Base-by-base conservation (phyloP, 2,329 filamentous ascomycete genomes). In the Sporothrix inflata region DNA sequence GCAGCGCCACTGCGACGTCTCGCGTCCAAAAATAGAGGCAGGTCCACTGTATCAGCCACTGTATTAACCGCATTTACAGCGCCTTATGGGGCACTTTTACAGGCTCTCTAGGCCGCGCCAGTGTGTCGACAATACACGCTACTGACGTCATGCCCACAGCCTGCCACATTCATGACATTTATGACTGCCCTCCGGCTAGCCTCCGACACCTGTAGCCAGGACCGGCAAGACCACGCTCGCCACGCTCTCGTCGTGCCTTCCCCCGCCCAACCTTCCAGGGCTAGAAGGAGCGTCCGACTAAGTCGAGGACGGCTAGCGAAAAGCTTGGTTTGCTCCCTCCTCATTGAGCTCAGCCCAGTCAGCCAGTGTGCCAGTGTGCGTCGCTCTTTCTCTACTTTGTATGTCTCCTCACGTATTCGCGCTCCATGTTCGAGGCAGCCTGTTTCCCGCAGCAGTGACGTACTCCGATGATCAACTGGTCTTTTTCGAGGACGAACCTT, bases 391-490 rank as follows among this genome's bases (percentile, higher is more conserved):
- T 21, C 7, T 27, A 7, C 12, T 21, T 19, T 19, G 30, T 19
- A 9, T 14, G 4, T 27, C 27, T 53, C 1, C 19, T 53, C 49
- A 27, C 1, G 49, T 60, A 38, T 27, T 34, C 12, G 27, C 53
- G 27, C 34, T 60, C 27, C 53, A 40, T 8, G 24, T 30, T 19
- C 53, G 12, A 55, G 24, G 24, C 21, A 42, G 34, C 57, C 38
- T 63, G 57, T 24, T 63, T 63, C 21, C 14, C 38, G 47, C 47
- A 45, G 60, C 42, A 45, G 60, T 65, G 60, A 65, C 60, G 60
- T 65, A 65, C 5, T 27, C 21, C 34, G 60, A 65, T 21, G 38
- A 65, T 45, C 60, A 6, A 30, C 27, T 27, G n/a, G n/a, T 61
- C 34, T 38, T 61, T 38, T 40, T 61, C 30, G 30, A 61, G 30